Conservation (phyloP, 2,329 filamentous ascomycete species). For the Colletotrichum horii region DNA sequence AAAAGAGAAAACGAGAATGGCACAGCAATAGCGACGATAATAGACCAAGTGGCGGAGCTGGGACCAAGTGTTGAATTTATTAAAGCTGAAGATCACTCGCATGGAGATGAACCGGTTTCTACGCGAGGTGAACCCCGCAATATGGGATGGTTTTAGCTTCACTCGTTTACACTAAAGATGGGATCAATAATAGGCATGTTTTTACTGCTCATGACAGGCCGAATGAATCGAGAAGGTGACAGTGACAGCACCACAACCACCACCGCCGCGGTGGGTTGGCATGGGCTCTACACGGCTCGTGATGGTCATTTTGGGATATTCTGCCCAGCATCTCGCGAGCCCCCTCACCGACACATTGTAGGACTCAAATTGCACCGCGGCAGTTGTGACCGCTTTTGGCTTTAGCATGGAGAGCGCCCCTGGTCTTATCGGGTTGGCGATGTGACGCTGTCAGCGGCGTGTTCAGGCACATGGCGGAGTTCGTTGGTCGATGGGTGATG, state of each 20-base stretch:
- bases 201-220: background rate
- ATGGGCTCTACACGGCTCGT: background rate
- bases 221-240: slow-evolving; percentile 10
- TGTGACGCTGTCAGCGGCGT: background rate
- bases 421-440: background rate
- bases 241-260: background rate
- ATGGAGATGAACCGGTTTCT: background rate
- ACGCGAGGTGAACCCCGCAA: background rate
- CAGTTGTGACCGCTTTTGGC: background rate
- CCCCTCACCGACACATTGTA: background rate
- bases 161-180: background rate
- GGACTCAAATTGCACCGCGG: background rate
- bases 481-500: background rate
- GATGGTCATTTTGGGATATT: background rate
- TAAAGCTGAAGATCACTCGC: background rate
- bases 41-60: background rate
- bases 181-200: background rate
- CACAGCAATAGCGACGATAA: background rate
- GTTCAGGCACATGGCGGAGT: background rate
- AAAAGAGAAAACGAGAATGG: background rate
- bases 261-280: background rate
- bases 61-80: background rate
- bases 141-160: background rate
- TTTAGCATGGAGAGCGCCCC: background rate
- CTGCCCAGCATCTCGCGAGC: background rate